Evolutionary conservation across 805 yeast species (phyloP).

Genomic region (Ogataea trehalophila): DNA sequence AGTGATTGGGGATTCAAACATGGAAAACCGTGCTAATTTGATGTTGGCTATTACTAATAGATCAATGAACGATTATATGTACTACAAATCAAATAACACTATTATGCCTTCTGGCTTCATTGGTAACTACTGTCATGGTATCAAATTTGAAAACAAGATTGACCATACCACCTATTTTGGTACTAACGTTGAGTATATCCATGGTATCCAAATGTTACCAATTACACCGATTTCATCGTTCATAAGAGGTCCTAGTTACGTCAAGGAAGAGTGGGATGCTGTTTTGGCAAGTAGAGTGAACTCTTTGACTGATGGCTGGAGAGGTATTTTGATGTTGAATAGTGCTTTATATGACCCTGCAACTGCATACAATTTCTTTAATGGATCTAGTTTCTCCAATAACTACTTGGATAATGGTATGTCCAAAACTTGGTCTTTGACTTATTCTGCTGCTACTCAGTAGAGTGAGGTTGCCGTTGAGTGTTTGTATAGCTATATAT

Average conservation of each 20-base stretch:
- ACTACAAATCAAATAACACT: constrained; percentile 40
- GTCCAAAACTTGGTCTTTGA: constrained; percentile 81
- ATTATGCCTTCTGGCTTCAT: constrained; percentile 44
- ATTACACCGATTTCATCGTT: constrained; percentile 61
- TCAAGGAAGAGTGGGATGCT: constrained; percentile 62
- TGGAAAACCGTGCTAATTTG: constrained; percentile 51
- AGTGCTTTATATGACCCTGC: constrained; percentile 69
- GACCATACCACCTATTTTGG: constrained; percentile 69
- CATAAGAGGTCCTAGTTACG: constrained; percentile 52
- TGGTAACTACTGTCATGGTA: constrained; percentile 56
- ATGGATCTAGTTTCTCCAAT: constrained; percentile 47
- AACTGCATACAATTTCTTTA: constrained; percentile 58
- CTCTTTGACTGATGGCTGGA: constrained; percentile 68
- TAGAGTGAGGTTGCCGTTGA: too few species aligned
- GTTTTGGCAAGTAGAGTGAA: constrained; percentile 42
- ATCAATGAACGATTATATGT: constrained; percentile 48
- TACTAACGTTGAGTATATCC: constrained; percentile 48
- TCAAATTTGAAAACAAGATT: constrained; percentile 60
- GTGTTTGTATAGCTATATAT: too few species aligned
- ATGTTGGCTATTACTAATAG: constrained; percentile 50
- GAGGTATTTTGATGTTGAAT: constrained; percentile 69
- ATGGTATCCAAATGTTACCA: constrained; percentile 75
- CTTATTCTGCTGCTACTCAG: constrained; percentile 56
- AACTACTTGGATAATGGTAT: constrained; percentile 76
- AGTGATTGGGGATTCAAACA: constrained; percentile 43